Evolutionary conservation across 768 basidiomycete species (phyloP).

Genomic region (Boletus reticulatus): DNA sequence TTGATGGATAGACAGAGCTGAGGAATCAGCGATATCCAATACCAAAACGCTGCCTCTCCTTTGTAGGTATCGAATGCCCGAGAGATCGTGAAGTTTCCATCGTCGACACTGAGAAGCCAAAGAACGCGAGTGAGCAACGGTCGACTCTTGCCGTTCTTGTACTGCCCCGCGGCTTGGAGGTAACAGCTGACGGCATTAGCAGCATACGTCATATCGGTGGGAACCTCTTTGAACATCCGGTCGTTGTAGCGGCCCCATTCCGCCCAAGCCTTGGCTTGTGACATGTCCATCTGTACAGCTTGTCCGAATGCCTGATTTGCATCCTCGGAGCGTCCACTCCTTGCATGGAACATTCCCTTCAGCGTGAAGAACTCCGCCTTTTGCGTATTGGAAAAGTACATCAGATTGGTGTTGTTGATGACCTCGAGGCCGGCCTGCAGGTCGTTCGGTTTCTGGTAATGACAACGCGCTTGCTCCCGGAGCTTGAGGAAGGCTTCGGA

Average conservation of each 20-base stretch:
- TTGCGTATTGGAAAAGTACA: slow-evolving; percentile 92
- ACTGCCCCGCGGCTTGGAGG: slow-evolving; percentile 92
- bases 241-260: slow-evolving; percentile 98
- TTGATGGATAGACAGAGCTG: slow-evolving; percentile 89
- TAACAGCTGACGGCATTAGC: slow-evolving; percentile 96
- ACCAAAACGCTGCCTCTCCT: slow-evolving; percentile 96
- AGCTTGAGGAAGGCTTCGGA: slow-evolving; percentile 99
- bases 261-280: slow-evolving; percentile 95
- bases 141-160: slow-evolving; percentile 91
- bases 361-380: slow-evolving; percentile 99
- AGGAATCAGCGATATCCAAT: slow-evolving; percentile 97
- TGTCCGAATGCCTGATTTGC: slow-evolving; percentile 91
- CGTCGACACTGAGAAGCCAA: slow-evolving; percentile 96
- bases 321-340: slow-evolving; percentile 81
- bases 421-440: slow-evolving; percentile 94
- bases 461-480: slow-evolving; percentile 96
- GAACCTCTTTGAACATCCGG: slow-evolving; percentile 85
- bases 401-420: slow-evolving; percentile 98
- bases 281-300: slow-evolving; percentile 95
- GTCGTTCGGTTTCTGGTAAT: slow-evolving; percentile 94
- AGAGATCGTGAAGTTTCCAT: slow-evolving; percentile 64
- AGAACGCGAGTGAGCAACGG: slow-evolving; percentile 88
- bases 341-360: slow-evolving; percentile 98
- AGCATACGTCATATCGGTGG: slow-evolving; percentile 70
- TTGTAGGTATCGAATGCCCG: slow-evolving; percentile 92